Conservation (phyloP, 2,329 filamentous ascomycete genomes). For the Fusarium phyllophilum region DNA sequence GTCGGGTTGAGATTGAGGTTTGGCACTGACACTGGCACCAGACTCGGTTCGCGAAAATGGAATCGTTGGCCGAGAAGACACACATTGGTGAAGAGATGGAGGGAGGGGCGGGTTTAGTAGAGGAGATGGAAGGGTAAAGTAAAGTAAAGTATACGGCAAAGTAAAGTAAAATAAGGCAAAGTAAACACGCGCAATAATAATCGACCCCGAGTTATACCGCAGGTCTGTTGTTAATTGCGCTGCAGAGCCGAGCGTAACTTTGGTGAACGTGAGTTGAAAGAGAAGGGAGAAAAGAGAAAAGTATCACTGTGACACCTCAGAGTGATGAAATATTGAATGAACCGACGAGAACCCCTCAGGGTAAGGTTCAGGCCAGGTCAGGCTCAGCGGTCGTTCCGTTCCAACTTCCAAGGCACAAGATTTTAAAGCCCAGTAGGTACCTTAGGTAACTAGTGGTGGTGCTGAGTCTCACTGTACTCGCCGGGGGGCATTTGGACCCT, state of each 20-base stretch:
- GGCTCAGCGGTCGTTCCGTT: not conserved
- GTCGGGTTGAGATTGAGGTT: conserved; percentile 34
- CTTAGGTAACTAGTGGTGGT: not conserved
- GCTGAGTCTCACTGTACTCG: not conserved
- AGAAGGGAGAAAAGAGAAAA: conserved; percentile 19
- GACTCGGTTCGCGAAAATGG: conserved; percentile 51
- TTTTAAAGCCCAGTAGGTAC: not conserved
- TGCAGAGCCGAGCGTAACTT: conserved; percentile 17
- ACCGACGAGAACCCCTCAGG: conserved; percentile 5
- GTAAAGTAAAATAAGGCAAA: conserved; percentile 9
- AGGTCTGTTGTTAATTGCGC: conserved; percentile 28
- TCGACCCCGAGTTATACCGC: conserved; percentile 5
- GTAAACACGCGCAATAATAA: conserved; percentile 10
- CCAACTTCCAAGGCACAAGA: conserved; percentile 2
- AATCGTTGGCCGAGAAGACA: conserved; percentile 49
- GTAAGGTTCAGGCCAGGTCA: conserved; percentile 5
- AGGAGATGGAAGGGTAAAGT: not conserved
- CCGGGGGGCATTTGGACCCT: conserved; percentile 13
- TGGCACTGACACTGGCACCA: conserved; percentile 42
- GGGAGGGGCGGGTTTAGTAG: not conserved
- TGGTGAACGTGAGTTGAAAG: conserved; percentile 7
- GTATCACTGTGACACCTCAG: not conserved
- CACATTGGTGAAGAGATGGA: conserved; percentile 49
- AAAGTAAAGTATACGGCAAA: not conserved
- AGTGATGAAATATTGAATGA: not conserved